Percentiles rank a stretch among this genome's conserved stretches.
Evolutionary conservation across 352 stramenopile species (phyloP).

Genomic region (Globisporangium middletonii): DNA sequence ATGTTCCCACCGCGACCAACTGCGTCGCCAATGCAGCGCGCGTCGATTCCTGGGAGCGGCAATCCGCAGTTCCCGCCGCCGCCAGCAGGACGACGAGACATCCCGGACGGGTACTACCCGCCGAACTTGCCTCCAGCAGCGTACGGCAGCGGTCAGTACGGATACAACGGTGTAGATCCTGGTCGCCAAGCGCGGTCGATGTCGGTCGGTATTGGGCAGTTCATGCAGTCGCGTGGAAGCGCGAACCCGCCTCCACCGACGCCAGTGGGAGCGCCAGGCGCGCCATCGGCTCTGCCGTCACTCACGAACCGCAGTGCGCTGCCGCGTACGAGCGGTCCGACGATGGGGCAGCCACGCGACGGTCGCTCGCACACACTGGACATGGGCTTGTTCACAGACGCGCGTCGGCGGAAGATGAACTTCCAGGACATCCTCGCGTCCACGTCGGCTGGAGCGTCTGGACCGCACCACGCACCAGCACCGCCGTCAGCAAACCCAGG

Average conservation of each 20-base stretch:
- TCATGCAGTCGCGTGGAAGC: slow-evolving; percentile 20
- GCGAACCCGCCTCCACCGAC: not conserved
- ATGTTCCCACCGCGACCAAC: slow-evolving; percentile 65
- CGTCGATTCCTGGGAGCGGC: slow-evolving; percentile 43
- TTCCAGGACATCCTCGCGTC: slow-evolving; percentile 85
- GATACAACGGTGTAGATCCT: slow-evolving; percentile 16
- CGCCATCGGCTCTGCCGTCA: slow-evolving; percentile 40
- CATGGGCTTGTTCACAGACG: slow-evolving; percentile 77
- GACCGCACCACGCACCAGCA: not conserved
- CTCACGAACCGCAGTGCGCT: slow-evolving; percentile 47
- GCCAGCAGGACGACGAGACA: slow-evolving; percentile 31
- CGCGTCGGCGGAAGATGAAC: slow-evolving; percentile 79
- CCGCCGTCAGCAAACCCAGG: slow-evolving; percentile 5
- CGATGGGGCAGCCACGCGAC: slow-evolving; percentile 73
- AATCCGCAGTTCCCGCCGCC: slow-evolving; percentile 61
- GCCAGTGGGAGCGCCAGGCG: slow-evolving; percentile 15
- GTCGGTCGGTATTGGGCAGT: slow-evolving; percentile 52
- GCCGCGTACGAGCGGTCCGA: slow-evolving; percentile 26
- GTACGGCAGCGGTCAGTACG: slow-evolving; percentile 16
- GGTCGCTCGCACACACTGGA: slow-evolving; percentile 79
- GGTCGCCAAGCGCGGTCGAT: slow-evolving; percentile 46
- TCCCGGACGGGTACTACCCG: slow-evolving; percentile 26
- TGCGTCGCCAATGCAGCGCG: slow-evolving; percentile 21
- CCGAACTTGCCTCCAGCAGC: slow-evolving; percentile 12
- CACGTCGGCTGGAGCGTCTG: slow-evolving; percentile 10